These are phyloP conservation scores for Dioscorea dumetorum DNA, from an alignment of 106 monocot genomes.

Conservation along the genomic window DNA sequence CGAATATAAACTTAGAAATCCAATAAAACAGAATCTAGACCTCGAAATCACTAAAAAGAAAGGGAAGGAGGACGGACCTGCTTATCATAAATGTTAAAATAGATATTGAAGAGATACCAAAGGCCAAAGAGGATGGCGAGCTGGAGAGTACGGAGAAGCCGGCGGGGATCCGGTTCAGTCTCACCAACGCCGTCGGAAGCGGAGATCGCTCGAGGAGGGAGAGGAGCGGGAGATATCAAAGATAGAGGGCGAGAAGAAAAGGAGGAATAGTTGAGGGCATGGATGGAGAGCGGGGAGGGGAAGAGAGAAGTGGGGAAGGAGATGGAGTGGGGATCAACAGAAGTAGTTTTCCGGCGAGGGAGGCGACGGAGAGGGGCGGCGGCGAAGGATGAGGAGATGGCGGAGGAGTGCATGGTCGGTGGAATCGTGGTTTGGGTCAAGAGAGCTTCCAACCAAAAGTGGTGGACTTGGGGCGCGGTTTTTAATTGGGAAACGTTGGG, in stretches of 20 bases:
- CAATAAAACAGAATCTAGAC: neutral
- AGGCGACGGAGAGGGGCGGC: neutral
- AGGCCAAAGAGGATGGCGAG: slow-evolving; percentile 19
- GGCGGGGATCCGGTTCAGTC: neutral
- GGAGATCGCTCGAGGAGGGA: neutral
- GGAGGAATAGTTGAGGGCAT: neutral
- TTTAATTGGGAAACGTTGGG: neutral
- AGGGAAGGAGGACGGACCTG: slow-evolving; percentile 9
- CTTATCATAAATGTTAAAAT: slow-evolving; percentile 40
- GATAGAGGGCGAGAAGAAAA: neutral
- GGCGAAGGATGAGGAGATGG: neutral
- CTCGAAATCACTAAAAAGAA: neutral
- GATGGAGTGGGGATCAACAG: neutral
- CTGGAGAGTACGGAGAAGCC: neutral
- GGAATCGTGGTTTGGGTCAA: neutral
- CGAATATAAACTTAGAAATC: neutral
- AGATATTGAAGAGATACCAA: slow-evolving; percentile 42
- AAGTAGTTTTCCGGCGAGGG: neutral
- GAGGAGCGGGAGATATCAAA: neutral
- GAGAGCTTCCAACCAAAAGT: neutral
- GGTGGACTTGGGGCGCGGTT: neutral
- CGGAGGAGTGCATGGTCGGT: neutral
- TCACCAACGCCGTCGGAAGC: slow-evolving; percentile 1
- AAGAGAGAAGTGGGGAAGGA: neutral
- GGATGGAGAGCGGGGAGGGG: neutral